These are phyloP conservation scores for Sextonia rubra DNA, from an alignment of 164 flowering plant species.

Conservation along the genomic window DNA sequence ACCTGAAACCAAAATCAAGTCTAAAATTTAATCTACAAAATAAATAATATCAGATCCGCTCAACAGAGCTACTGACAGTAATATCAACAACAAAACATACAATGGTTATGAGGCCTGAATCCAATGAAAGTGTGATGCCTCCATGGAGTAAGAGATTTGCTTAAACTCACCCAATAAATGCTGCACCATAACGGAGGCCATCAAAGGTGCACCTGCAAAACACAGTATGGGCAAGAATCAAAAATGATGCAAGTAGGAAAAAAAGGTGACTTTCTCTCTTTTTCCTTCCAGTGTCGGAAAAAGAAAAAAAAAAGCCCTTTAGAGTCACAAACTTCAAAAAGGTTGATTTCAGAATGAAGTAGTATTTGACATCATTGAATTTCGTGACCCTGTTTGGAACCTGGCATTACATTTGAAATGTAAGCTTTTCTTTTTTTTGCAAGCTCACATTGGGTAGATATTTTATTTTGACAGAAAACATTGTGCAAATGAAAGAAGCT, in stretches of 20 bases:
- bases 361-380: too few relatives aligned
- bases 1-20: constrained; percentile 41
- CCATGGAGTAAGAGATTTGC: neutral
- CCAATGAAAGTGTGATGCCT: neutral
- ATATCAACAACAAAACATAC: neutral
- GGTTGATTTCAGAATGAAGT: too few relatives aligned
- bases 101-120: neutral
- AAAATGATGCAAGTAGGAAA: neutral
- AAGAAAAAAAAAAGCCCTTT: too few relatives aligned
- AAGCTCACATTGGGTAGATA: neutral
- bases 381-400: too few relatives aligned
- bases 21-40: neutral
- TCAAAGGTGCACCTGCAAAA: constrained; percentile 89
- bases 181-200: constrained; percentile 96
- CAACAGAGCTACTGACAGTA: neutral
- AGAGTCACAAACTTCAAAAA: too few relatives aligned
- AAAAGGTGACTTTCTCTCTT: too few relatives aligned
- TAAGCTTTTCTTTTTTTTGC: too few relatives aligned
- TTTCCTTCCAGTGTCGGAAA: too few relatives aligned
- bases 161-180: constrained; percentile 98
- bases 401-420: too few relatives aligned
- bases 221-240: neutral
- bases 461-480: too few relatives aligned
- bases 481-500: too few relatives aligned
- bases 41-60: neutral